Evolutionary conservation across 2,329 filamentous ascomycete species (phyloP).

Genomic region (Metarhizium album): DNA sequence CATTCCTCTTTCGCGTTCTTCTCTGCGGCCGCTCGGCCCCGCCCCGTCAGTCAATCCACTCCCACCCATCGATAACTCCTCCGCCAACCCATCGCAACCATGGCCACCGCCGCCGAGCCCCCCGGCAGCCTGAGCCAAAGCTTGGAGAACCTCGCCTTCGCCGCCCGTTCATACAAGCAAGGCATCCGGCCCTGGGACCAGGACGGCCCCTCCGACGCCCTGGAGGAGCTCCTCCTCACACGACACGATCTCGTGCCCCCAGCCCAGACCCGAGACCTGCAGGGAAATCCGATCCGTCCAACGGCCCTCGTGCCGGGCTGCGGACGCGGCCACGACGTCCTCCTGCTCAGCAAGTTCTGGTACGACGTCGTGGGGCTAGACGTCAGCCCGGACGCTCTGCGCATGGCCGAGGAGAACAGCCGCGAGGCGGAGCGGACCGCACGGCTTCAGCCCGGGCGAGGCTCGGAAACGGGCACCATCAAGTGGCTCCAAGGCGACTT

Average conservation of each 20-base stretch:
- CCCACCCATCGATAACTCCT: background rate
- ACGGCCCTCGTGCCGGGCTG: conserved; percentile 69
- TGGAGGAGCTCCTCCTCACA: conserved; percentile 40
- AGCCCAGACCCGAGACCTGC: conserved; percentile 21
- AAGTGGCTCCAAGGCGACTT: conserved; percentile 55
- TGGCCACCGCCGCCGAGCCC: conserved; percentile 15
- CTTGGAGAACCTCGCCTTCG: conserved; percentile 23
- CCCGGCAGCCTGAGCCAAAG: conserved; percentile 19
- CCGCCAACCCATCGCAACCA: background rate
- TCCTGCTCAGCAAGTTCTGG: conserved; percentile 62
- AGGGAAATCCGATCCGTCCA: conserved; percentile 17
- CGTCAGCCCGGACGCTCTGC: conserved; percentile 37
- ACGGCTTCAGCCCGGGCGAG: conserved; percentile 30
- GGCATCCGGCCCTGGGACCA: conserved; percentile 45
- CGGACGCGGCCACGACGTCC: conserved; percentile 70
- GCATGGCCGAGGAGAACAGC: conserved; percentile 35
- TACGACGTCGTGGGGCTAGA: conserved; percentile 73
- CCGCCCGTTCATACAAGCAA: conserved; percentile 35
- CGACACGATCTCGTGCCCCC: conserved; percentile 32
- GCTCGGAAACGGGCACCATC: conserved; percentile 35
- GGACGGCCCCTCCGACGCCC: conserved; percentile 39
- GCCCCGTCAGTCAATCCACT: background rate
- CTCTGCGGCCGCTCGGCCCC: background rate
- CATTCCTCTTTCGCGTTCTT: background rate
- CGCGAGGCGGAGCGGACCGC: conserved; percentile 26